phyloP scores from a whole-genome alignment of 2,329 filamentous ascomycete species.

The Colletotrichum nymphaeae region DNA sequence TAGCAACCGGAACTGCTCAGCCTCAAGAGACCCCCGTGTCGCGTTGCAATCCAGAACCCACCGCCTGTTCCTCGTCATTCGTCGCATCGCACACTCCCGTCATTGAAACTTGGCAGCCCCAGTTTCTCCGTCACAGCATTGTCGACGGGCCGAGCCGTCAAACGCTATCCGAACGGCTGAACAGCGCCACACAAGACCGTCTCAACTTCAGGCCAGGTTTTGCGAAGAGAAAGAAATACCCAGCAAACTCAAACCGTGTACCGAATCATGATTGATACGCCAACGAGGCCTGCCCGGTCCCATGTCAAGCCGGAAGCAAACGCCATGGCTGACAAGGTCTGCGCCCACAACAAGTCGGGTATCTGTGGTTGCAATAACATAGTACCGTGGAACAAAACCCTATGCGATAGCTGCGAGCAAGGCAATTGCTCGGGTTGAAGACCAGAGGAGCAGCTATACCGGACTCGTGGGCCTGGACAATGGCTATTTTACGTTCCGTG shows the following conservation, averaged over 20 bases:
- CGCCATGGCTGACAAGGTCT: constrained; percentile 37
- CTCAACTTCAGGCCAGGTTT: constrained; percentile 1
- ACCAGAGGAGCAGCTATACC: neutral
- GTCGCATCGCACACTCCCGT: neutral
- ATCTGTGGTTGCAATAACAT: constrained; percentile 35
- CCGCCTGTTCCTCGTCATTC: neutral
- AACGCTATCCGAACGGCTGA: constrained; percentile 27
- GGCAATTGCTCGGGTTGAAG: constrained; percentile 18
- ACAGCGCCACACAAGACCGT: constrained; percentile 7
- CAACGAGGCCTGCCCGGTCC: neutral
- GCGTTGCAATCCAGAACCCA: constrained; percentile 4
- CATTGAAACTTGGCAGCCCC: constrained; percentile 31
- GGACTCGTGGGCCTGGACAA: neutral
- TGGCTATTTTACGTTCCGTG: neutral
- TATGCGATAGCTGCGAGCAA: constrained; percentile 35
- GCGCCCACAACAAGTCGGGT: constrained; percentile 34
- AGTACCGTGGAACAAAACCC: constrained; percentile 35
- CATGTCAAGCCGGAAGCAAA: constrained; percentile 10
- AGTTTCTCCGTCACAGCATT: constrained; percentile 28
- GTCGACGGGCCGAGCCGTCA: constrained; percentile 32
- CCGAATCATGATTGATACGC: constrained; percentile 17
- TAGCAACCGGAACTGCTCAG: constrained; percentile 3
- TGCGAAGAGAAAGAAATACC: constrained; percentile 8
- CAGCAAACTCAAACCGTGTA: neutral
- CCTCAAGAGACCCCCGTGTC: constrained; percentile 13